phyloP scores from a whole-genome alignment of 1,284 basidiomycete genomes.

The Microbotryum lychnidis-dioicae region DNA sequence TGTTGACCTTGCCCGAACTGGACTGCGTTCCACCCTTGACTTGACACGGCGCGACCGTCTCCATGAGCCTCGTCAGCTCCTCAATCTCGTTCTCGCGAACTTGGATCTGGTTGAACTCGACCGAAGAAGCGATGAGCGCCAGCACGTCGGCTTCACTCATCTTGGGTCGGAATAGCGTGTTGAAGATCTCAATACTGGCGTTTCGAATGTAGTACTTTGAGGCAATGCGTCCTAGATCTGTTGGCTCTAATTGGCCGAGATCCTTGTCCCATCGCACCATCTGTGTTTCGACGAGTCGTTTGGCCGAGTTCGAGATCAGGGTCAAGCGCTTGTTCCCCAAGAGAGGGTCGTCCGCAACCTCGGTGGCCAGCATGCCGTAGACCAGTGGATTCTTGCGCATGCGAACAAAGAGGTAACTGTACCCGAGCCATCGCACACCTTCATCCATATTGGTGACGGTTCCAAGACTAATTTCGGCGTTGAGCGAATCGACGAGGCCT shows the following conservation, averaged over 20 bases:
- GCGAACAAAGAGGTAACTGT: slow-evolving; percentile 93
- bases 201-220: slow-evolving; percentile 92
- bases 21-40: slow-evolving; percentile 73
- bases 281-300: slow-evolving; percentile 59
- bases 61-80: slow-evolving; percentile 68
- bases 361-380: slow-evolving; percentile 78
- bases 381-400: slow-evolving; percentile 88
- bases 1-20: slow-evolving; percentile 87
- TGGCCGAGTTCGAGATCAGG: slow-evolving; percentile 63
- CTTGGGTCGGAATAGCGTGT: slow-evolving; percentile 63
- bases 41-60: slow-evolving; percentile 62
- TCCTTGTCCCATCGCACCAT: slow-evolving; percentile 75
- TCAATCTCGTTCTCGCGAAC: slow-evolving; percentile 79
- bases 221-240: slow-evolving; percentile 86
- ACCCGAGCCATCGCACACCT: slow-evolving; percentile 90
- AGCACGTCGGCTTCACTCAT: slow-evolving; percentile 96
- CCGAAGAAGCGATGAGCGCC: slow-evolving; percentile 75
- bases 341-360: slow-evolving; percentile 65
- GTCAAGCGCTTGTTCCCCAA: slow-evolving; percentile 66
- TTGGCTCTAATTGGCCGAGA: slow-evolving; percentile 60
- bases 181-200: slow-evolving; percentile 83
- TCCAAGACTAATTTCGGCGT: slow-evolving; percentile 90
- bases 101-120: slow-evolving; percentile 96
- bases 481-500: slow-evolving; percentile 85
- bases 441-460: slow-evolving; percentile 84